A percentile compares a stretch with the other conserved stretches of the same genome.
phyloP scores from a whole-genome alignment of 2,329 filamentous ascomycete species.

The Cyphellophora attinorum region DNA sequence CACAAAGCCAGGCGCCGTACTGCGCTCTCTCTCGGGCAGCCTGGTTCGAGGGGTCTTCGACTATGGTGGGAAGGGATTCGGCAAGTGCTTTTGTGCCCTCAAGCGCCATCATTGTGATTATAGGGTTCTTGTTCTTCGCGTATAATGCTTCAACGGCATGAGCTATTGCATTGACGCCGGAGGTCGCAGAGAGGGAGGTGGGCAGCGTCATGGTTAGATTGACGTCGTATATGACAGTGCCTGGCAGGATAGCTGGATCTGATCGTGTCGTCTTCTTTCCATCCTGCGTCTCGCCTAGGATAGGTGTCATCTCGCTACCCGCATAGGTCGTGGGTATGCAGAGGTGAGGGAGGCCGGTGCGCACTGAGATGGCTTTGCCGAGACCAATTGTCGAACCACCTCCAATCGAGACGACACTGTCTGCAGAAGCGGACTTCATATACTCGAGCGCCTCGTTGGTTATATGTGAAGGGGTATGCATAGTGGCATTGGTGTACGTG shows the following conservation, averaged over 20 bases:
- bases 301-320: constrained; percentile 56
- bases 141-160: constrained; percentile 58
- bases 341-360: constrained; percentile 47
- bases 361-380: constrained; percentile 48
- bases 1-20: constrained; percentile 58
- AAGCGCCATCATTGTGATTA: constrained; percentile 48
- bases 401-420: constrained; percentile 51
- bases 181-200: constrained; percentile 42
- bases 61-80: constrained; percentile 43
- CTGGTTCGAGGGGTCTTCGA: constrained; percentile 33
- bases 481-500: constrained; percentile 47
- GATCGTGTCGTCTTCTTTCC: constrained; percentile 49
- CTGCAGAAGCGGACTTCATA: constrained; percentile 35
- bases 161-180: constrained; percentile 57
- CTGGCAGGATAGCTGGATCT: constrained; percentile 51
- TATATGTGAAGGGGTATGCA: constrained; percentile 53
- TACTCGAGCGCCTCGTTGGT: constrained; percentile 48
- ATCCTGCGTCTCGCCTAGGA: constrained; percentile 52
- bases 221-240: constrained; percentile 56
- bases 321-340: constrained; percentile 55
- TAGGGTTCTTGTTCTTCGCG: constrained; percentile 51
- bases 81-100: constrained; percentile 49
- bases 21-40: constrained; percentile 44
- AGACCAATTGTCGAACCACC: constrained; percentile 54
- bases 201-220: constrained; percentile 53